These are phyloP conservation scores for Dothideomycetes sp. DNA, from an alignment of 2,329 filamentous ascomycete species.

Conservation along the genomic window DNA sequence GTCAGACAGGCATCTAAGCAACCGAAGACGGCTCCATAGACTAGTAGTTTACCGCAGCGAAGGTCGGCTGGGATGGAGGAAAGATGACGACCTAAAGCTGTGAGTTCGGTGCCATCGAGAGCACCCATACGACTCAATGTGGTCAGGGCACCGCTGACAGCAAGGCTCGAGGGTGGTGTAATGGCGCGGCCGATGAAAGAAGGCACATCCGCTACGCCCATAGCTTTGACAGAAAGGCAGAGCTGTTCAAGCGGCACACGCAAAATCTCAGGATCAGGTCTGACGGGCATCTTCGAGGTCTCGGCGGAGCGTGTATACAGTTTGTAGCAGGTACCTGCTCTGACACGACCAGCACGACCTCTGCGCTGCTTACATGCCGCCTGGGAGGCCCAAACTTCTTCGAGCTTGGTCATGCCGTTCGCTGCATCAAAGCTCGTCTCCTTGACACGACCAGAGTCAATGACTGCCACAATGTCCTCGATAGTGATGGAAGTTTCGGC, in stretches of 20 bases:
- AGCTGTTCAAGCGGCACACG: conserved; percentile 89
- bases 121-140: conserved; percentile 80
- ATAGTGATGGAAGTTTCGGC: conserved; percentile 98
- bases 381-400: conserved; percentile 89
- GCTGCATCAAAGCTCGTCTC: conserved; percentile 89
- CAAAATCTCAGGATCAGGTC: conserved; percentile 88
- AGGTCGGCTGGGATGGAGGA: conserved; percentile 91
- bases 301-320: conserved; percentile 84
- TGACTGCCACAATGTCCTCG: conserved; percentile 90
- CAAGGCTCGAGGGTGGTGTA: conserved; percentile 75
- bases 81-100: conserved; percentile 84
- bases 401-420: conserved; percentile 87
- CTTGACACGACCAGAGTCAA: conserved; percentile 91
- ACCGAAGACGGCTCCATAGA: conserved; percentile 88
- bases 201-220: conserved; percentile 78
- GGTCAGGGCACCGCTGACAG: conserved; percentile 75
- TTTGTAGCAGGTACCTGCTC: conserved; percentile 88
- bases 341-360: conserved; percentile 86
- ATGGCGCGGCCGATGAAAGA: conserved; percentile 76
- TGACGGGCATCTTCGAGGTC: conserved; percentile 66
- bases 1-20: conserved; percentile 83
- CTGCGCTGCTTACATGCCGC: conserved; percentile 91
- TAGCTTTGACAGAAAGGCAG: conserved; percentile 87
- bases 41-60: conserved; percentile 86
- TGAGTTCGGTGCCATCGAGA: conserved; percentile 75